Conservation (phyloP, 495 filamentous ascomycete species). For the Aspergillus saccharolyticus region DNA sequence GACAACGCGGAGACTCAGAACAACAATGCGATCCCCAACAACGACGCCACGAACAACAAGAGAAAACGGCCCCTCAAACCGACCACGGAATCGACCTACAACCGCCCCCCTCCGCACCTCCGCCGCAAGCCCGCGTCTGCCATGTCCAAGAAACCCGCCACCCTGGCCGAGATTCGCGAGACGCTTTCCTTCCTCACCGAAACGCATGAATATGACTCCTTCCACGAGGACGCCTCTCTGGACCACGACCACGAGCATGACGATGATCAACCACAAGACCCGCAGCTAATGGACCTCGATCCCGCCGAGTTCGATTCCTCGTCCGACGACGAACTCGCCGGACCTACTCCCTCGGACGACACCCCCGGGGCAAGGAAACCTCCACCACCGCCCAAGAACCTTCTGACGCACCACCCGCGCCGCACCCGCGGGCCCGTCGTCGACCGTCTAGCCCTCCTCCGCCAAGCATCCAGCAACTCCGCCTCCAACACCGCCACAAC, state of each 20-base stretch:
- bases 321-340: not conserved
- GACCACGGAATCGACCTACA: slow-evolving; percentile 39
- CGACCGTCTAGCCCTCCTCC: slow-evolving; percentile 77
- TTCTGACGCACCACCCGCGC: slow-evolving; percentile 30
- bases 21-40: slow-evolving; percentile 20
- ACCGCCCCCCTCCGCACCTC: slow-evolving; percentile 56
- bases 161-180: slow-evolving; percentile 72
- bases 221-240: slow-evolving; percentile 40
- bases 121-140: slow-evolving; percentile 56
- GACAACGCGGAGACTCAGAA: slow-evolving; percentile 24
- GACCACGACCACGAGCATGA: slow-evolving; percentile 35
- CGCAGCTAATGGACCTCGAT: slow-evolving; percentile 26
- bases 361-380: not conserved
- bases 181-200: slow-evolving; percentile 78
- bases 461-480: slow-evolving; percentile 53
- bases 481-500: slow-evolving; percentile 37
- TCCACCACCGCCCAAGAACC: not conserved
- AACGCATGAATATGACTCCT: slow-evolving; percentile 56
- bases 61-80: slow-evolving; percentile 51
- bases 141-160: slow-evolving; percentile 57
- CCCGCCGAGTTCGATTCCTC: slow-evolving; percentile 28
- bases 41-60: slow-evolving; percentile 49
- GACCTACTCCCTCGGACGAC: not conserved
- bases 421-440: slow-evolving; percentile 56
- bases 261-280: slow-evolving; percentile 33